phyloP scores from a whole-genome alignment of 2,329 filamentous ascomycete genomes.

The Colletotrichum liaoningense region DNA sequence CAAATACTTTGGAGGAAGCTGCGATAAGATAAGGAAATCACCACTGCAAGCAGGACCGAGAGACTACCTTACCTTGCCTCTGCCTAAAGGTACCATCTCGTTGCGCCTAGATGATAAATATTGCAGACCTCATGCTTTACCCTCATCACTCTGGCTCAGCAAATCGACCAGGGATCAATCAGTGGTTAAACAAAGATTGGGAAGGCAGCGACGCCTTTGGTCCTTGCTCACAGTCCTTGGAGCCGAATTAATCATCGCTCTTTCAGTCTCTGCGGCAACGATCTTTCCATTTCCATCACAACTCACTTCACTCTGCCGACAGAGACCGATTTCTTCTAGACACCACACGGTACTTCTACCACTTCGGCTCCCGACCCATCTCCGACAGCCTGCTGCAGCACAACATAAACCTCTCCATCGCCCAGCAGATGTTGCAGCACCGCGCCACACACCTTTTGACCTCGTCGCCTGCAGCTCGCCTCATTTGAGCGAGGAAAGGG shows the following conservation, averaged over 20 bases:
- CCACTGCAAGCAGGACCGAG: not conserved
- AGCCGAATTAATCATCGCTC: not conserved
- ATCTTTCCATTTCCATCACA: conserved; percentile 6
- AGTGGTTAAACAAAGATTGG: not conserved
- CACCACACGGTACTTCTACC: not conserved
- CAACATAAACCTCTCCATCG: conserved; percentile 1
- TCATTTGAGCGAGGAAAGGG: conserved; percentile 11
- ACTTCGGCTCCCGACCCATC: not conserved
- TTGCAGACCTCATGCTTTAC: not conserved
- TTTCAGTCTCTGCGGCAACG: not conserved
- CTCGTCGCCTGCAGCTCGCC: conserved; percentile 30
- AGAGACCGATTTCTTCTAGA: not conserved
- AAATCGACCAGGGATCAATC: no score
- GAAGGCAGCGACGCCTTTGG: not conserved
- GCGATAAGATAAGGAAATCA: conserved; percentile 26
- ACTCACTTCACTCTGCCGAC: conserved; percentile 1
- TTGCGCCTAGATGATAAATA: not conserved
- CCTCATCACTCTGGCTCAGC: not conserved
- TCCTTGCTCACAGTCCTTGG: not conserved
- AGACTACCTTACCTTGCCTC: conserved; percentile 6
- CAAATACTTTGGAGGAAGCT: not conserved
- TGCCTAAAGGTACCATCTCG: not conserved
- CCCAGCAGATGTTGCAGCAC: conserved; percentile 30
- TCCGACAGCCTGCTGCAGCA: conserved; percentile 24
- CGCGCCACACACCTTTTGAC: conserved; percentile 16